These are phyloP conservation scores for Penicillium paxilli DNA, from an alignment of 495 filamentous ascomycete genomes.

Conservation along the genomic window DNA sequence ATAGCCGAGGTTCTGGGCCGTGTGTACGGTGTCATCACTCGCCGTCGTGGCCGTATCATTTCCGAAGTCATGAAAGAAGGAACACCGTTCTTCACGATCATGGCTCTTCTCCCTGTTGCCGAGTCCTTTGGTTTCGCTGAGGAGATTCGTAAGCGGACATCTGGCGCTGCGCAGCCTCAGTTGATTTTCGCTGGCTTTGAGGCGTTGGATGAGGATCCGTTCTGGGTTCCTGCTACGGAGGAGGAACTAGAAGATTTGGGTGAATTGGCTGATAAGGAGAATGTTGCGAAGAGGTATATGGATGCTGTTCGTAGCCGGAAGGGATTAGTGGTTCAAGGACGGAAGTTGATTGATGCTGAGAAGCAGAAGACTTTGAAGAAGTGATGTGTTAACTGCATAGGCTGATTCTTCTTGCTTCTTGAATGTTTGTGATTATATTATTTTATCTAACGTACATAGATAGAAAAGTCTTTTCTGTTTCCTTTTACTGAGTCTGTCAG, in stretches of 20 bases:
- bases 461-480: no score
- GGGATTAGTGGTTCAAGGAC: slow-evolving; percentile 79
- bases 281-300: slow-evolving; percentile 95
- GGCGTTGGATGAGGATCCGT: slow-evolving; percentile 87
- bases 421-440: no score
- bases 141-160: slow-evolving; percentile 93
- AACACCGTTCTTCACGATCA: slow-evolving; percentile 93
- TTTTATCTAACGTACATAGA: no score
- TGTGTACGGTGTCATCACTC: slow-evolving; percentile 90
- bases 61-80: slow-evolving; percentile 92
- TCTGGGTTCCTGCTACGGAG: slow-evolving; percentile 96
- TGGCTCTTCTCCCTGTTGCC: slow-evolving; percentile 81
- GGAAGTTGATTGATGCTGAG: slow-evolving; percentile 86
- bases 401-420: background rate
- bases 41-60: slow-evolving; percentile 84
- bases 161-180: slow-evolving; percentile 86
- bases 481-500: no score
- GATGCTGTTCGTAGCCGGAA: slow-evolving; percentile 82
- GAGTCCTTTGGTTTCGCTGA: slow-evolving; percentile 95
- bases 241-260: slow-evolving; percentile 96
- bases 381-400: slow-evolving; percentile 38
- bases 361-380: slow-evolving; percentile 99
- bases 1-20: slow-evolving; percentile 89
- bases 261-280: slow-evolving; percentile 88
- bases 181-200: slow-evolving; percentile 92